These are phyloP conservation scores for Abrus precatorius DNA, from an alignment of 306 rosid genomes.

Conservation along the genomic window DNA sequence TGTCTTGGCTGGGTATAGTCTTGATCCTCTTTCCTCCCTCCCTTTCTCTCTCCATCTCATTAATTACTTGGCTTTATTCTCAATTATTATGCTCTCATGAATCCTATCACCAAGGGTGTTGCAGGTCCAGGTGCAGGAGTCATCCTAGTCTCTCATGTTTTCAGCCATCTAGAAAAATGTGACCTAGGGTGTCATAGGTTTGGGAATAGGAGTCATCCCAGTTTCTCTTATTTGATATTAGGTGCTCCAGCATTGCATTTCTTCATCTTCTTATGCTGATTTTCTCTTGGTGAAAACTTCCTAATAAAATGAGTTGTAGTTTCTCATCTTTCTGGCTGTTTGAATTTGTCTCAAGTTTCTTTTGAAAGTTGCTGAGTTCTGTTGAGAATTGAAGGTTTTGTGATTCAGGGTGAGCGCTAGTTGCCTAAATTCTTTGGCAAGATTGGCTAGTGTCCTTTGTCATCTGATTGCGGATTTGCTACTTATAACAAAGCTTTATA, in stretches of 20 bases:
- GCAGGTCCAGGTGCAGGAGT: neutral
- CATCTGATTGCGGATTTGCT: neutral
- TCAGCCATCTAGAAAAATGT: neutral
- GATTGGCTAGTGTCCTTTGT: neutral
- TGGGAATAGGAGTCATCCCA: neutral
- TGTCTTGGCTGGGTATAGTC: conserved; percentile 81
- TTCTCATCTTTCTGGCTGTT: neutral
- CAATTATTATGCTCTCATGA: neutral
- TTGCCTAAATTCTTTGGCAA: neutral
- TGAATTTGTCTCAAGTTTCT: neutral
- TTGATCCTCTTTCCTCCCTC: conserved; percentile 24
- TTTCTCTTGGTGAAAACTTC: neutral
- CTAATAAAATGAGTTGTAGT: neutral
- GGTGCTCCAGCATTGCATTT: neutral
- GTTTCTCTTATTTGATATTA: neutral
- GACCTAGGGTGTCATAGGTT: neutral
- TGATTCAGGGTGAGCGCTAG: neutral
- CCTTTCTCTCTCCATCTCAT: neutral
- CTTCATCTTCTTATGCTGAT: neutral
- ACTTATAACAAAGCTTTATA: conserved; percentile 16
- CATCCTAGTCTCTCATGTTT: too few species aligned
- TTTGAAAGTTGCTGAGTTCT: neutral
- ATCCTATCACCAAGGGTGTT: neutral
- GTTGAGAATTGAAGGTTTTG: neutral
- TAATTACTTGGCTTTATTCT: neutral